phyloP scores from a whole-genome alignment of 2,329 filamentous ascomycete genomes.

The Exserohilum rostratum region DNA sequence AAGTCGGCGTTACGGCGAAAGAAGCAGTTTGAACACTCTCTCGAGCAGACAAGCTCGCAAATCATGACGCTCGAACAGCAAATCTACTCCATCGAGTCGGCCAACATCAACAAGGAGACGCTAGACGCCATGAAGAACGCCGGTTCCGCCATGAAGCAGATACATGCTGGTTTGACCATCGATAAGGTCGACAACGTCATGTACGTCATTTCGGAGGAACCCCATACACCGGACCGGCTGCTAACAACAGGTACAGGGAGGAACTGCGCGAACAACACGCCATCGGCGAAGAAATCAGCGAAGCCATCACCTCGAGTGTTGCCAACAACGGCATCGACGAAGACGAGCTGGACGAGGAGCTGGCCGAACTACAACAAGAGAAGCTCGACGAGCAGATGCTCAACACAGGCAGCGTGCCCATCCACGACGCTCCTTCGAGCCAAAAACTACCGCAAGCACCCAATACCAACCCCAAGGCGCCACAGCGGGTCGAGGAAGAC shows the following conservation, averaged over 20 bases:
- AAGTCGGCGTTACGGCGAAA: conserved; percentile 90
- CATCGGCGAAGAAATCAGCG: conserved; percentile 90
- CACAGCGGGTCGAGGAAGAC: conserved; percentile 68
- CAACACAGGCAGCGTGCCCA: conserved; percentile 82
- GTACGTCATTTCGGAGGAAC: conserved; percentile 62
- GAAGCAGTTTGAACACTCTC: conserved; percentile 89
- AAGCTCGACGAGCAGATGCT: conserved; percentile 93
- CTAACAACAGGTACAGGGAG: conserved; percentile 66
- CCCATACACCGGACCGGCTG: too few species aligned
- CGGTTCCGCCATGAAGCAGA: conserved; percentile 86
- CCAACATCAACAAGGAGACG: conserved; percentile 98
- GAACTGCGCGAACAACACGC: conserved; percentile 88
- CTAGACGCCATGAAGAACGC: conserved; percentile 92
- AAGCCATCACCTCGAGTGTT: conserved; percentile 76
- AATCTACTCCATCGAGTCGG: conserved; percentile 95
- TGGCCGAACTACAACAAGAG: conserved; percentile 89
- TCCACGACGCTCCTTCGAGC: conserved; percentile 69
- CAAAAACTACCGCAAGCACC: conserved; percentile 76
- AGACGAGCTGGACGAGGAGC: conserved; percentile 80
- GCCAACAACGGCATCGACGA: conserved; percentile 79
- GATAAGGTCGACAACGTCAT: conserved; percentile 96
- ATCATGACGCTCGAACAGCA: conserved; percentile 93
- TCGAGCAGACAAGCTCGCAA: conserved; percentile 88
- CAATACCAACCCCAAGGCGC: conserved; percentile 62
- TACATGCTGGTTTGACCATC: conserved; percentile 87